A percentile compares a stretch with the other conserved stretches of the same genome.
phyloP scores from a whole-genome alignment of 2,329 filamentous ascomycete species.

The Zasmidium angulare region DNA sequence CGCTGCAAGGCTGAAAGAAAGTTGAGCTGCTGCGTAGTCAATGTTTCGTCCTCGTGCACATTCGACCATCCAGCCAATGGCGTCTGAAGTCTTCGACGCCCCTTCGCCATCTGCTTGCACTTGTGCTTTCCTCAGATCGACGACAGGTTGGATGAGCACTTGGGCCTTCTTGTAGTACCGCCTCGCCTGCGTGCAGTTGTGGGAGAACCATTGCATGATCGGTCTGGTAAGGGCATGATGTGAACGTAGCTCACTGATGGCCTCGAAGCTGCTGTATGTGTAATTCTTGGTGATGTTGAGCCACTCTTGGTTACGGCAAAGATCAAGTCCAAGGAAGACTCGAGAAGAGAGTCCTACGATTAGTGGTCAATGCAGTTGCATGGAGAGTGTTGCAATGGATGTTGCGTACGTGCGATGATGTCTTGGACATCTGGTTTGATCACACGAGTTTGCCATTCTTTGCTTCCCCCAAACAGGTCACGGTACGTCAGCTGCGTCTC shows the following conservation, averaged over 20 bases:
- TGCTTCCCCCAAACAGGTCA: neutral
- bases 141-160: neutral
- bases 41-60: constrained; percentile 10
- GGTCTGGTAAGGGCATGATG: constrained; percentile 26
- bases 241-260: constrained; percentile 18
- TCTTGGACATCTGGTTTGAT: constrained; percentile 25
- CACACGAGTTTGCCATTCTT: constrained; percentile 9
- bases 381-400: too few relatives aligned
- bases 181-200: neutral
- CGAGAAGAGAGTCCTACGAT: constrained; percentile 35
- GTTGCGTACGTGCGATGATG: constrained; percentile 32
- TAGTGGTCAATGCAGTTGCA: too few relatives aligned
- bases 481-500: constrained; percentile 11
- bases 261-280: constrained; percentile 35
- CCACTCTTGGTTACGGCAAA: constrained; percentile 41
- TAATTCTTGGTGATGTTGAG: constrained; percentile 36
- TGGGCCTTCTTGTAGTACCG: neutral
- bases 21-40: constrained; percentile 5
- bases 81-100: constrained; percentile 16
- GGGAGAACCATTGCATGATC: neutral
- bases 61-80: constrained; percentile 23
- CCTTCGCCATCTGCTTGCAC: neutral
- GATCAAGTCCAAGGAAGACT: constrained; percentile 29
- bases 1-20: constrained; percentile 13
- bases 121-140: neutral